phyloP scores from a whole-genome alignment of 2,329 filamentous ascomycete species.

The Clarireedia monteithiana region DNA sequence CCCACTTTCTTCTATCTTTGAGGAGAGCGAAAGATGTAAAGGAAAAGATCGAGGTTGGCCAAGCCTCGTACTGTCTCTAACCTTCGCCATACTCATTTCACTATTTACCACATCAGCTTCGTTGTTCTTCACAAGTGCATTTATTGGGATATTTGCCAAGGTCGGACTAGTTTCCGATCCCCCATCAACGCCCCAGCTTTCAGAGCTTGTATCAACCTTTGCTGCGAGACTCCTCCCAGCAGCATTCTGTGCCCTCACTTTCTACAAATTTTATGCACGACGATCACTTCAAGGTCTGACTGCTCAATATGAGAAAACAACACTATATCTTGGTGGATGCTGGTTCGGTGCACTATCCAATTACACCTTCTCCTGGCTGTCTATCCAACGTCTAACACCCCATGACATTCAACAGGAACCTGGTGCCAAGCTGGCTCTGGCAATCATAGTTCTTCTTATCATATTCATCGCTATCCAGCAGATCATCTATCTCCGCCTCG shows the following conservation, averaged over 20 bases:
- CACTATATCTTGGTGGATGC: conserved; percentile 82
- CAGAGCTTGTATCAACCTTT: conserved; percentile 67
- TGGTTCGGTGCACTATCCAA: conserved; percentile 92
- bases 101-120: conserved; percentile 72
- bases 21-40: conserved; percentile 55
- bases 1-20: conserved; percentile 79
- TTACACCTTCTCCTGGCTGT: conserved; percentile 91
- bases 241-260: conserved; percentile 77
- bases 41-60: conserved; percentile 78
- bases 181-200: conserved; percentile 58
- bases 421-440: conserved; percentile 75
- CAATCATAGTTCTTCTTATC: conserved; percentile 67
- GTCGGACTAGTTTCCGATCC: conserved; percentile 86
- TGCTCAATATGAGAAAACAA: conserved; percentile 81
- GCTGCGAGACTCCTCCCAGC: conserved; percentile 80
- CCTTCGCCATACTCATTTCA: conserved; percentile 70
- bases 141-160: conserved; percentile 79
- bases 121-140: conserved; percentile 78
- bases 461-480: conserved; percentile 63
- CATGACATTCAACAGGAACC: conserved; percentile 87
- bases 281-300: conserved; percentile 64
- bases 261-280: conserved; percentile 73
- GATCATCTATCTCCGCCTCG: conserved; percentile 77
- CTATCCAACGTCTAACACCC: conserved; percentile 79
- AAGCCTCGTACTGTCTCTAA: conserved; percentile 70